Base-by-base conservation (phyloP, 2,329 filamentous ascomycete species). In the Alternaria atra region DNA sequence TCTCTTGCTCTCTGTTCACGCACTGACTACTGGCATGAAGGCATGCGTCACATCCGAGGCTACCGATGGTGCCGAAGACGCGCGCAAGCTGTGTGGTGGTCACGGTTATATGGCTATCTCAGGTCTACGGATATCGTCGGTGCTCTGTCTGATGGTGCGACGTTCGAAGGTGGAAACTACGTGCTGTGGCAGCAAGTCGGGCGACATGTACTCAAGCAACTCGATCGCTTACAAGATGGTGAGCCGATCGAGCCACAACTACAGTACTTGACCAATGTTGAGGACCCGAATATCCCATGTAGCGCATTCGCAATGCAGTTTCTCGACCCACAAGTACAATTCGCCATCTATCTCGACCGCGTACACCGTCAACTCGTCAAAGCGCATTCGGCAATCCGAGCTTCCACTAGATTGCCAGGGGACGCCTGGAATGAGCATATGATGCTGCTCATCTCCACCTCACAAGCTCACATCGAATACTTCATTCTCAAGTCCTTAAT, bases 21-120 rank as follows among this genome's bases (percentile, higher is more conserved):
- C 83, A 82, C 2, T 68, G 15, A 60, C 40, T 8, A 53, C 58
- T 1, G 58, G 47, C 1, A 29, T 85, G 39, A 85, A 85, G 65
- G 84, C 81, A 53, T 73, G 84, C 15, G 82, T 82, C 46, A 85
- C 83, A 0, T 82, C 80, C 32, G 73, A 83, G 7, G 81, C 82
- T 6, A 82, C 83, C 1, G 82, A 84, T 62, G 75, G 75, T 3
- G 70, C 76, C 2, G 79, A 80, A 56, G 77, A 79, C 29, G 72
- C 72, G 9, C 67, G 78, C 15, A 79, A 75, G 65, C 65, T 71
- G 35, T 79, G 78, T 53, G 79, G 79, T 37, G 79, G 78, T 2
- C 77, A 80, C 53, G 79, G 79, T 1, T 81, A 77, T 43, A 67
- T 77, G 40, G 68, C 64, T n/a, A 72, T 74, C 15, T 74, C 73